These are phyloP conservation scores for Vigna trinervia DNA, from an alignment of 306 rosid species.

Conservation along the genomic window DNA sequence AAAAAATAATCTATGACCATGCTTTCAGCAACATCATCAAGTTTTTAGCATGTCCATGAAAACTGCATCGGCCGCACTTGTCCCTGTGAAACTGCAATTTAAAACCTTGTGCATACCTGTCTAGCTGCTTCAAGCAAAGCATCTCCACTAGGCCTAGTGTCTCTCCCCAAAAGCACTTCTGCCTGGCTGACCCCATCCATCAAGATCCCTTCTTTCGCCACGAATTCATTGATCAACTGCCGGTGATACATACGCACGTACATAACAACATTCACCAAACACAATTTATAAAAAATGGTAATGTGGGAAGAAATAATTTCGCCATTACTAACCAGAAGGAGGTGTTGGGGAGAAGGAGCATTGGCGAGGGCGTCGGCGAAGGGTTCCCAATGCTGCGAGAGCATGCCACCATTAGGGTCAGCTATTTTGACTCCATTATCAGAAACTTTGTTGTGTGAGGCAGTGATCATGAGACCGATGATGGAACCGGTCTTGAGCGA, in stretches of 20 bases:
- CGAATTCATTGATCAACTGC: slow-evolving; percentile 73
- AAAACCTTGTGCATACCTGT: slow-evolving; percentile 47
- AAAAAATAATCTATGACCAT: too few species aligned
- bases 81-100: background rate
- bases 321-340: slow-evolving; percentile 51
- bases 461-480: slow-evolving; percentile 88
- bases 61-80: background rate
- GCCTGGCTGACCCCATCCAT: slow-evolving; percentile 55
- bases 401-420: slow-evolving; percentile 86
- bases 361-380: slow-evolving; percentile 82
- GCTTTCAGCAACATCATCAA: background rate
- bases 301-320: background rate
- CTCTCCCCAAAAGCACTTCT: slow-evolving; percentile 80
- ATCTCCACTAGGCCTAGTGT: slow-evolving; percentile 92
- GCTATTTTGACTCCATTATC: slow-evolving; percentile 93
- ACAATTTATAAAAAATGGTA: background rate
- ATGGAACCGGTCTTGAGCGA: slow-evolving; percentile 66
- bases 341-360: slow-evolving; percentile 67
- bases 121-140: slow-evolving; percentile 86
- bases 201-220: slow-evolving; percentile 60
- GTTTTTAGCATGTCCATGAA: background rate
- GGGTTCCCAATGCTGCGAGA: slow-evolving; percentile 93
- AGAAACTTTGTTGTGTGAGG: slow-evolving; percentile 84
- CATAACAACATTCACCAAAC: slow-evolving; percentile 22
- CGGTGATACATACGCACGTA: background rate